Conservation (phyloP, 495 filamentous ascomycete species). For the Penicillium verhagenii region DNA sequence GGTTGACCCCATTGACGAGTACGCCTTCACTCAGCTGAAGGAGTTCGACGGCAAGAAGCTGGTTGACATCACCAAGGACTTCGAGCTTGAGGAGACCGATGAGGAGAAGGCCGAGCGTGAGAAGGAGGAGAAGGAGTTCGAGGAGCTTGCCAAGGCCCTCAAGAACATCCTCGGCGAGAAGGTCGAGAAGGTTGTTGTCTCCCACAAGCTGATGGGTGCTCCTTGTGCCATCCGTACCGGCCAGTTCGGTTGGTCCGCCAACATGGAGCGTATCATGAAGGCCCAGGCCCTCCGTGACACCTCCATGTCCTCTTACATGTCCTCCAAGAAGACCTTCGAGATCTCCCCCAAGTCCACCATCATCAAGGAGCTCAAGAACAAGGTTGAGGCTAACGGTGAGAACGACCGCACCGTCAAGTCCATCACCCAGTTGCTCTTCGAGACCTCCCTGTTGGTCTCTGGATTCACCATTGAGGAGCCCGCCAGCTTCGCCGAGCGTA, state of each 20-base stretch:
- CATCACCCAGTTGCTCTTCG: slow-evolving; percentile 95
- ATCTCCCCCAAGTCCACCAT: slow-evolving; percentile 98
- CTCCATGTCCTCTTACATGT: slow-evolving; percentile 99
- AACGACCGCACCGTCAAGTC: slow-evolving; percentile 97
- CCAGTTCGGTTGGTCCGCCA: slow-evolving; percentile 99
- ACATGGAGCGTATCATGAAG: slow-evolving; percentile 99
- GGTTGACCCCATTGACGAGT: slow-evolving; percentile 99
- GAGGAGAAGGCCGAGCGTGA: slow-evolving; percentile 98
- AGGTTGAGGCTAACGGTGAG: slow-evolving; percentile 96
- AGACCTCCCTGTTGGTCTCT: slow-evolving; percentile 96
- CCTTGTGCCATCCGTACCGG: slow-evolving; percentile 99
- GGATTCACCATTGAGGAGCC: slow-evolving; percentile 99
- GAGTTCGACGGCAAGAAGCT: slow-evolving; percentile 99
- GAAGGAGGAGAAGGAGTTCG: slow-evolving; percentile 96
- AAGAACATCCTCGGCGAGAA: slow-evolving; percentile 99
- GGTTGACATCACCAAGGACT: slow-evolving; percentile 99
- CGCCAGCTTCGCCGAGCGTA: slow-evolving; percentile 94
- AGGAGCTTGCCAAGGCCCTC: slow-evolving; percentile 86
- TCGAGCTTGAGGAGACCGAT: slow-evolving; percentile 99
- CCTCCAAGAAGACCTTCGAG: slow-evolving; percentile 99
- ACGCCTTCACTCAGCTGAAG: slow-evolving; percentile 99
- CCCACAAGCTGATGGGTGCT: slow-evolving; percentile 92
- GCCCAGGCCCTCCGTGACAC: slow-evolving; percentile 99
- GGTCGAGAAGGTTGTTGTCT: slow-evolving; percentile 99
- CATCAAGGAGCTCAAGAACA: slow-evolving; percentile 97